These are phyloP conservation scores for Gigaspora rosea DNA, from an alignment of 192 early-diverging fungal species.

Conservation along the genomic window DNA sequence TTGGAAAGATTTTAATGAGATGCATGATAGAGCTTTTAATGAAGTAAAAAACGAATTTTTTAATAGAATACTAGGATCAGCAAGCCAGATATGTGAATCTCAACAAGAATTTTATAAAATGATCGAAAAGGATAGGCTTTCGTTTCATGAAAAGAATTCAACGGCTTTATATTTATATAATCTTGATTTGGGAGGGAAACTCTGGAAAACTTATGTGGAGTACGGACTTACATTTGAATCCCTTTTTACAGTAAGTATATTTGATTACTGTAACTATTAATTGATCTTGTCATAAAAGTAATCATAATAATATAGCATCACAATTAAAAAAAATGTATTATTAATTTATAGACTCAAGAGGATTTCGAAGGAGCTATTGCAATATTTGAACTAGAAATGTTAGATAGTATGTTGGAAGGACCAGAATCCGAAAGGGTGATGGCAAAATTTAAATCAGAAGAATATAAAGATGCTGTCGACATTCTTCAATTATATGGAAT, in stretches of 20 bases:
- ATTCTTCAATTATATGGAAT: background rate
- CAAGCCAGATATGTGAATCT: background rate
- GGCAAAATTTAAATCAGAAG: background rate
- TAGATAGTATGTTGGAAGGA: background rate
- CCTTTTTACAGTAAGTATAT: conserved; percentile 3
- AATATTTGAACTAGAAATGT: conserved; percentile 7
- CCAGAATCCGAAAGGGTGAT: conserved; percentile 13
- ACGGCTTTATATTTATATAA: conserved; percentile 12
- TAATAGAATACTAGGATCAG: background rate
- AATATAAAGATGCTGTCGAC: conserved; percentile 13
- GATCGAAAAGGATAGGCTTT: background rate
- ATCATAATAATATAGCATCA: background rate
- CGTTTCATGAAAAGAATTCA: conserved; percentile 15
- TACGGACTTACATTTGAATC: background rate
- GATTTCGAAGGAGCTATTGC: conserved; percentile 18
- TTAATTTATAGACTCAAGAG: background rate
- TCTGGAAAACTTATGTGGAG: background rate
- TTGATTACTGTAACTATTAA: background rate
- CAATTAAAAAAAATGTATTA: background rate
- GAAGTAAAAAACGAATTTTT: conserved; percentile 8
- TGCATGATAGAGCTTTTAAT: conserved; percentile 2
- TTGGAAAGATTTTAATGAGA: conserved; percentile 3
- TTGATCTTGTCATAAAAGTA: background rate
- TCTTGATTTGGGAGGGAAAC: background rate
- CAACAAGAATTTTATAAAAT: background rate